A percentile compares a stretch with the other conserved stretches of the same genome.
Conservation (phyloP, 75 land plant genomes). For the Pinus albicaulis region DNA sequence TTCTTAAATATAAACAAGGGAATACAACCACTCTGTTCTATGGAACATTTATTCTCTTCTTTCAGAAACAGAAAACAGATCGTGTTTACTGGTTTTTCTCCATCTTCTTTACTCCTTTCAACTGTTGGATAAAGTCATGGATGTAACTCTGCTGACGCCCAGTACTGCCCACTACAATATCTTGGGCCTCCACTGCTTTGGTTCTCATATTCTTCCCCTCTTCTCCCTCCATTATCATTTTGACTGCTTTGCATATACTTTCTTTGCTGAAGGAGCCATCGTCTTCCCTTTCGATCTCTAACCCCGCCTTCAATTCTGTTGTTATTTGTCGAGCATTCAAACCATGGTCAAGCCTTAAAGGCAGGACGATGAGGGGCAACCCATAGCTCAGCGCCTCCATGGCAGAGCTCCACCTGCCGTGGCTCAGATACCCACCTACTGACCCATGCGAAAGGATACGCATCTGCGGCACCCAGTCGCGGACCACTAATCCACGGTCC, state of each 20-base stretch:
- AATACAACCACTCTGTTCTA: too few relatives aligned
- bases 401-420: conserved; percentile 34
- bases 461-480: conserved; percentile 43
- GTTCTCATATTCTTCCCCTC: neutral
- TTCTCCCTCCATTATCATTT: conserved; percentile 17
- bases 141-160: neutral
- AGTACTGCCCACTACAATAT: neutral
- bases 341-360: conserved; percentile 27
- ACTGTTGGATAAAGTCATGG: neutral
- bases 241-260: conserved; percentile 10
- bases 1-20: too few relatives aligned
- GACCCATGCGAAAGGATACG: conserved; percentile 28
- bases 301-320: conserved; percentile 10
- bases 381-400: conserved; percentile 30
- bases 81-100: too few relatives aligned
- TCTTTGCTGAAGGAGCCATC: conserved; percentile 21
- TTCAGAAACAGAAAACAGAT: too few relatives aligned
- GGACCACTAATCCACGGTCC: conserved; percentile 25
- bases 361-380: conserved; percentile 21
- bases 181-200: neutral
- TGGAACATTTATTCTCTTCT: too few relatives aligned
- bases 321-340: conserved; percentile 21
- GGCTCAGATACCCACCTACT: conserved; percentile 38
- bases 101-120: too few relatives aligned
- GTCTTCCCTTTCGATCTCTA: conserved; percentile 12